phyloP scores from a whole-genome alignment of 192 early-diverging fungal genomes.

The Dissophora ornata region DNA sequence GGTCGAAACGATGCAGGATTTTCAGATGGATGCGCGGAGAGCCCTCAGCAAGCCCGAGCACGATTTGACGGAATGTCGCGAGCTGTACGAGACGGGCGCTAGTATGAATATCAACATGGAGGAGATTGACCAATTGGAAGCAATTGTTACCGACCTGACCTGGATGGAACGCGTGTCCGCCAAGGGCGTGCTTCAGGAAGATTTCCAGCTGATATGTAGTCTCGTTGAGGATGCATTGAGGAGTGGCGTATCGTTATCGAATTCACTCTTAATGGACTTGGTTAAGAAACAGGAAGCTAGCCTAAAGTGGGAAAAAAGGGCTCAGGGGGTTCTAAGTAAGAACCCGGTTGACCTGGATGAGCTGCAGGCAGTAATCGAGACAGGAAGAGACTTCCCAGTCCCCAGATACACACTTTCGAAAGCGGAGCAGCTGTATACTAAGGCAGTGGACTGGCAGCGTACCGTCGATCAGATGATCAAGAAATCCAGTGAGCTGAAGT shows the following conservation, averaged over 20 bases:
- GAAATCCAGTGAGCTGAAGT: slow-evolving; percentile 24
- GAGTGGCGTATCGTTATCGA: slow-evolving; percentile 46
- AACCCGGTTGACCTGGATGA: slow-evolving; percentile 46
- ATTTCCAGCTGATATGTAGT: slow-evolving; percentile 38
- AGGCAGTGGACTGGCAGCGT: slow-evolving; percentile 38
- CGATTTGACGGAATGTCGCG: slow-evolving; percentile 41
- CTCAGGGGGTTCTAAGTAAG: slow-evolving; percentile 18
- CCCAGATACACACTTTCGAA: slow-evolving; percentile 32
- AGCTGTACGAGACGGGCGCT: slow-evolving; percentile 47
- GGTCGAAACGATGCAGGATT: slow-evolving; percentile 36
- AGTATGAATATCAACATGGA: slow-evolving; percentile 48
- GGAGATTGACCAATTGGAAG: slow-evolving; percentile 61
- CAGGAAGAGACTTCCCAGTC: slow-evolving; percentile 32
- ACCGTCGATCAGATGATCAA: slow-evolving; percentile 23
- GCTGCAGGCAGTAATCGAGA: slow-evolving; percentile 43
- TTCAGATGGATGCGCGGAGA: slow-evolving; percentile 28
- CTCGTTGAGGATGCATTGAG: slow-evolving; percentile 50
- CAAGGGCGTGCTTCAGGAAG: slow-evolving; percentile 26
- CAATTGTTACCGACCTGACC: slow-evolving; percentile 59
- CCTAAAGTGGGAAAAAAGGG: slow-evolving; percentile 34
- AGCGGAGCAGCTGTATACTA: slow-evolving; percentile 40
- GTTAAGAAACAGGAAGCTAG: slow-evolving; percentile 30
- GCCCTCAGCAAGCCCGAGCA: slow-evolving; percentile 43
- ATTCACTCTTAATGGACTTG: slow-evolving; percentile 45
- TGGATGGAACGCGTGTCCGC: slow-evolving; percentile 41